Conservation (phyloP, 208 protist species). For the Strigomonas oncopelti region DNA sequence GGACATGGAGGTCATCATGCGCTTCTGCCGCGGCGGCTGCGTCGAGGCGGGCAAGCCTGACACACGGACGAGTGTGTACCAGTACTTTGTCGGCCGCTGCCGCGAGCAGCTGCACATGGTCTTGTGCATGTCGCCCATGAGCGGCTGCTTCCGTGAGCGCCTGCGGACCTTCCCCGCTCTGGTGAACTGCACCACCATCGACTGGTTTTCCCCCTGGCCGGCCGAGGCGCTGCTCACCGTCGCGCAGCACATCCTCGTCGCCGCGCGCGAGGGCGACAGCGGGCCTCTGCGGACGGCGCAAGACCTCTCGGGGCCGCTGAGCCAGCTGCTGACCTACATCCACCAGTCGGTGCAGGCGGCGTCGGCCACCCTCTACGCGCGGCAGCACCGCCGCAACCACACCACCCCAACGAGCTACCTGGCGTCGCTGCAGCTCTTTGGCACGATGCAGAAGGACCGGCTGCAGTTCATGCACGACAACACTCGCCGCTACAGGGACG, state of each 20-base stretch:
- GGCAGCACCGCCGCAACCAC: conserved; percentile 90
- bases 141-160: conserved; percentile 89
- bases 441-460: conserved; percentile 77
- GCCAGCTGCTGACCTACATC: conserved; percentile 84
- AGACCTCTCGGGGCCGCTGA: conserved; percentile 41
- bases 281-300: neutral
- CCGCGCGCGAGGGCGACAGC: conserved; percentile 25
- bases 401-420: conserved; percentile 96
- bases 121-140: conserved; percentile 94
- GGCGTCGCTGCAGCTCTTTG: conserved; percentile 87
- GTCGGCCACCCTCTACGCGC: conserved; percentile 77
- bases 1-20: conserved; percentile 92
- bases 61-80: conserved; percentile 85
- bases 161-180: conserved; percentile 96
- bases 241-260: conserved; percentile 23
- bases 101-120: conserved; percentile 94
- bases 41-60: conserved; percentile 80
- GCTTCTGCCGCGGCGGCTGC: conserved; percentile 60
- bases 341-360: conserved; percentile 83
- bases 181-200: conserved; percentile 97
- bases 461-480: conserved; percentile 38
- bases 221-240: conserved; percentile 89
- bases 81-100: conserved; percentile 89
- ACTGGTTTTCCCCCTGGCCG: conserved; percentile 97
- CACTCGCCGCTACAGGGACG: conserved; percentile 74